Base-by-base conservation (phyloP, 805 yeast species). In the Barnettozyma pratensis region DNA sequence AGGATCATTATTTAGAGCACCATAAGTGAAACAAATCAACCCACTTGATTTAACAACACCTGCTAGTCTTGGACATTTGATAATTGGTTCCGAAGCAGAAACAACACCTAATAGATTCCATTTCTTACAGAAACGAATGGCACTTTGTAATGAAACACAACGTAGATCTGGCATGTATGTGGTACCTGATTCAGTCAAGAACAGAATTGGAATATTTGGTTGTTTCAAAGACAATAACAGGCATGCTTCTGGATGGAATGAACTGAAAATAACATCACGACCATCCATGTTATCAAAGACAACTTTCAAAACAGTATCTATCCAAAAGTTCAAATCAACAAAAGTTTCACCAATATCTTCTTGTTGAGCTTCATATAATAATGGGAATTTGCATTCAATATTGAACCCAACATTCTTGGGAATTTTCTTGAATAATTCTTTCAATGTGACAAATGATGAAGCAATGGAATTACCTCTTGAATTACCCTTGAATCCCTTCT, bases 231-330 rank as follows among this genome's bases (percentile, higher is more conserved):
- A 85, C 39, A 92, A 70, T 73, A 90, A 72, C 46, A 87, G 67
- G 66, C 98, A 92, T 32, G 89, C 79, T 64, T 92, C 98, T 0
- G 98, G 98, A 61, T 92, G 96, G 76, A 92, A 92, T 3, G 96
- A 87, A 2, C 96, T 88, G 59, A 92, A 87, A 19, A 92, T 83
- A 39, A 92, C 79, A 63, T 92, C 96, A 56, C 98, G 75, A 7
- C 89, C 91, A 37, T 79, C 72, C 7, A 82, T 81, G 64, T 86
- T 74, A 51, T 87, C 95, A 62, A 85, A 91, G 12, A 92, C 92
- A 29, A 75, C 76, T 56, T 85, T 74, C 55, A 92, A 73, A 14
- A 92, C 87, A 0, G 96, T 87, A 64, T 92, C 97, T 35, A 89
- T 87, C 82, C 90, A 92, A 56, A 75, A 76, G 64, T 92, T 92